Base-by-base conservation (phyloP, 805 yeast species). In the Gaillardinia entomophila region DNA sequence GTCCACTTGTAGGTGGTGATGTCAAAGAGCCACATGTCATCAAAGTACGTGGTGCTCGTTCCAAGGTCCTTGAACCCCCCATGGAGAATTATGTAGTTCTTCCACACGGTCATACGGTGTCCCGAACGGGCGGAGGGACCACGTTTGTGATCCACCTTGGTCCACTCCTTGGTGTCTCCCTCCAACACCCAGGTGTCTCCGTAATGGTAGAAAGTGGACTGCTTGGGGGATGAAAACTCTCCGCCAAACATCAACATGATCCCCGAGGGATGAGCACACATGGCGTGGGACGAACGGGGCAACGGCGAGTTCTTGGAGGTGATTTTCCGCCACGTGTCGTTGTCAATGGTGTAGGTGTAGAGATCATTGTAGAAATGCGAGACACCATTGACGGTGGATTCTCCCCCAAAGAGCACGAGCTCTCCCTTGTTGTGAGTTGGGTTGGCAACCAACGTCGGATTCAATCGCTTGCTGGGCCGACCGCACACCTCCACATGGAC, bases 21-120 rank as follows among this genome's bases (percentile, higher is more conserved):
- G 57, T 90, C 97, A 61, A 90, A 90, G 4, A 88, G 72, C 98
- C 98, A 90, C 36, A 86, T 57, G 54, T 90, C 98, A 45, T 75
- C 71, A 37, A 88, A 60, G 53, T 90, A 90, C 0, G 95, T 77
- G 0, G 97, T 83, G 26, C 82, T 79, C 10, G 79, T 57, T 11
- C 96, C 94, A 45, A 89, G 66, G 55, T 90, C 98, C 49, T 95
- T 69, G 60, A 92, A 90, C 1, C 98, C 98, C 32, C 98, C 98
- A 47, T 73, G 85, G 46, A 92, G 51, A 12, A 92, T 68, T 30
- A 90, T 73, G 48, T 73, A 89, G 53, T 92, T 89, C 57, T 92
- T 89, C 97, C 97, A 90, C 15, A 71, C 77, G 1, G 92, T 73
- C 73, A 90, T 72, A 43, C 97, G 68, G 52, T 88, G 96, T 18